A percentile compares a stretch with the other conserved stretches of the same genome.
phyloP scores from a whole-genome alignment of 2,329 filamentous ascomycete species.

The Fusarium anthophilum region DNA sequence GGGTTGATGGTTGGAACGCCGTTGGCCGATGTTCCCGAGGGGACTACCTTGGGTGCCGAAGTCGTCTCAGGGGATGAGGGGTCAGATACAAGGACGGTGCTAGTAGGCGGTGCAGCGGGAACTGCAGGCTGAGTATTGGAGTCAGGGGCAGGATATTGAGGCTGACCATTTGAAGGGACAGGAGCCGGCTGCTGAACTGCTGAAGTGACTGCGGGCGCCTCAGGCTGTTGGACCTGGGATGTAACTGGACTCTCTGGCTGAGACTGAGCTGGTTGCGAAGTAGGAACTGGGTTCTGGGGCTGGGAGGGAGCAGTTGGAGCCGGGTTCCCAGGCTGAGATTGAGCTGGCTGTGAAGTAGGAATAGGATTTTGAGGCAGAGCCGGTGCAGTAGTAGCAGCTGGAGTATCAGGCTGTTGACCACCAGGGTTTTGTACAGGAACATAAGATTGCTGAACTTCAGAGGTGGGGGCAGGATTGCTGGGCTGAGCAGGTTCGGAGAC shows the following conservation, averaged over 20 bases:
- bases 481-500: conserved; percentile 22
- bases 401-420: conserved; percentile 6
- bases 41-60: conserved; percentile 9
- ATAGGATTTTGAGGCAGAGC: conserved; percentile 4
- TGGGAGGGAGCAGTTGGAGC: not conserved
- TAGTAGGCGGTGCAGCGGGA: conserved; percentile 7
- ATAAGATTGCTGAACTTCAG: conserved; percentile 14
- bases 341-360: not conserved
- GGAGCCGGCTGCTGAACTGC: conserved; percentile 11
- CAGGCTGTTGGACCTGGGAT: not conserved
- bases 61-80: conserved; percentile 17
- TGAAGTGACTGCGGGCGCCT: conserved; percentile 6
- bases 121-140: conserved; percentile 4
- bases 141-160: conserved; percentile 2
- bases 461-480: conserved; percentile 5
- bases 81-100: conserved; percentile 9
- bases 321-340: not conserved
- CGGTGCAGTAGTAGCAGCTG: not conserved
- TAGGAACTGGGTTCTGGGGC: not conserved
- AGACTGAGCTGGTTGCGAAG: not conserved
- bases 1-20: conserved; percentile 55
- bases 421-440: conserved; percentile 8
- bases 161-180: conserved; percentile 1
- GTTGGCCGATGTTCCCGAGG: conserved; percentile 45
- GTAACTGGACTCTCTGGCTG: not conserved